These are phyloP conservation scores for Backusella psychrophila DNA, from an alignment of 192 early-diverging fungal species.

Conservation along the genomic window DNA sequence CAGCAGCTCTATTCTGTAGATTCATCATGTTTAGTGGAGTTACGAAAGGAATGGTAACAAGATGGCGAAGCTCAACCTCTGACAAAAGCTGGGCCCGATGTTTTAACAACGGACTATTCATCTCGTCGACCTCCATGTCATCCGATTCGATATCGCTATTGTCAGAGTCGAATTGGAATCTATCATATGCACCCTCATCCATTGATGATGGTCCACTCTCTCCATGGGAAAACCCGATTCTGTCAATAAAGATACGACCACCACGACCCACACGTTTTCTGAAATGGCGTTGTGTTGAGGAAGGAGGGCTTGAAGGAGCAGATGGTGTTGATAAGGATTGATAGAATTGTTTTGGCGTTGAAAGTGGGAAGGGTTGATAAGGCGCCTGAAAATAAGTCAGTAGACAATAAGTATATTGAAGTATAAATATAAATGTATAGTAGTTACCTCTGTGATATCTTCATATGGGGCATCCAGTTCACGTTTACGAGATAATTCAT, in stretches of 20 bases:
- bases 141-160: conserved; percentile 43
- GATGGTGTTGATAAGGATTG: conserved; percentile 12
- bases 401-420: background rate
- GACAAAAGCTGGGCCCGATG: conserved; percentile 42
- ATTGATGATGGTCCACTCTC: conserved; percentile 11
- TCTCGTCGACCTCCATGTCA: conserved; percentile 41
- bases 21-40: conserved; percentile 20
- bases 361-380: conserved; percentile 44
- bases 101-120: conserved; percentile 37
- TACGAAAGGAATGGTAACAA: conserved; percentile 38
- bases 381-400: conserved; percentile 36
- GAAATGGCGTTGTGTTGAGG: conserved; percentile 31
- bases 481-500: conserved; percentile 53
- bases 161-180: conserved; percentile 44
- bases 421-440: background rate
- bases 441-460: conserved; percentile 69
- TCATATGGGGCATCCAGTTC: conserved; percentile 63
- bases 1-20: background rate
- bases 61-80: conserved; percentile 45
- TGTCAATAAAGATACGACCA: conserved; percentile 75
- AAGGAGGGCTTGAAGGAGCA: background rate
- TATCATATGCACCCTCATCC: conserved; percentile 26
- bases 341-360: conserved; percentile 37
- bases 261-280: conserved; percentile 73
- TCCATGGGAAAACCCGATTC: conserved; percentile 35